These are phyloP conservation scores for Rhodofomes roseus DNA, from an alignment of 1,284 basidiomycete species.

Conservation along the genomic window DNA sequence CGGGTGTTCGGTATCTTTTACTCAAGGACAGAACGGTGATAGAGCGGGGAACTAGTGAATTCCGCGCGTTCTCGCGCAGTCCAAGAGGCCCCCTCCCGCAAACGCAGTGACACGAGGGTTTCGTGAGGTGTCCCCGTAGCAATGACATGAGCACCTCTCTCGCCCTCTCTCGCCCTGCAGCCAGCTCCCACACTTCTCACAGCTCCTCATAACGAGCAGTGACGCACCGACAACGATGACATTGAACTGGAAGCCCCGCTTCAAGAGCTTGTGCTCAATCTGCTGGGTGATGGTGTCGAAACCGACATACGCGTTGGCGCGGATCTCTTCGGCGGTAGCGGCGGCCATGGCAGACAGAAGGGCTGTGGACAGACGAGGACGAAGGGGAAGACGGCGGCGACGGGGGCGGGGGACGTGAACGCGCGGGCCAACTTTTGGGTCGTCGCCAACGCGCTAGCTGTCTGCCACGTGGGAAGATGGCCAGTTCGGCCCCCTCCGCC, in stretches of 20 bases:
- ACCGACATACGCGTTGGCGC: constrained; percentile 86
- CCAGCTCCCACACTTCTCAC: neutral
- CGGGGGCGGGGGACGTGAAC: neutral
- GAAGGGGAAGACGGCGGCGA: neutral
- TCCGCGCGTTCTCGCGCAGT: too few species aligned
- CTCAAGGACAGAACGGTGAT: too few species aligned
- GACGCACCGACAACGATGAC: constrained; percentile 89
- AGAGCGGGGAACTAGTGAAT: too few species aligned
- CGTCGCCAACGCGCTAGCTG: constrained; percentile 5
- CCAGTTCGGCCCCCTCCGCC: neutral
- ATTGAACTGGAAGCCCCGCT: constrained; percentile 99
- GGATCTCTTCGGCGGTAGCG: constrained; percentile 67
- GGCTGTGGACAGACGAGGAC: neutral
- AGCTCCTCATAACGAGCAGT: neutral
- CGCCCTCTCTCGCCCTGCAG: neutral
- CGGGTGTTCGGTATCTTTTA: too few species aligned
- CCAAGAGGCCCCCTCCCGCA: neutral
- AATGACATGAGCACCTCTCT: neutral
- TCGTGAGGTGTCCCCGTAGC: neutral
- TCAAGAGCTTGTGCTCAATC: constrained; percentile 99
- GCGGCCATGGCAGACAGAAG: constrained; percentile 40
- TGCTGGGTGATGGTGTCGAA: constrained; percentile 96
- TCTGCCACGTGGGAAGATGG: constrained; percentile 4
- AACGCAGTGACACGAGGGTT: neutral
- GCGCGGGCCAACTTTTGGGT: neutral